phyloP scores from a whole-genome alignment of 78 protist species.

The Dictyostelium purpureum region DNA sequence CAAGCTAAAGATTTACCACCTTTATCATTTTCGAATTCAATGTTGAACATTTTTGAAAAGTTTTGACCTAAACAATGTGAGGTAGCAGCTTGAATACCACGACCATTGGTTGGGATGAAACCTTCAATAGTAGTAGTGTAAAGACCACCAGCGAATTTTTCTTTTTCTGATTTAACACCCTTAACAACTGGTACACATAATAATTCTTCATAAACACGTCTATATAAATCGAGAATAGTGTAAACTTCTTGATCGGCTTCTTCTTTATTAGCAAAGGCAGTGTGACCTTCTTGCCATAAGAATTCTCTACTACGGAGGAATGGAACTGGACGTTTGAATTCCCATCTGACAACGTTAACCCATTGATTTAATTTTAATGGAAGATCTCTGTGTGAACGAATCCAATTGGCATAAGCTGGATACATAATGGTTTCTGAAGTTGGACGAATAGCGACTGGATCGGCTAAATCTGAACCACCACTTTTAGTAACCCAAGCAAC shows the following conservation, averaged over 20 bases:
- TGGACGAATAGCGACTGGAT: constrained; percentile 98
- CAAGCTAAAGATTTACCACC: constrained; percentile 73
- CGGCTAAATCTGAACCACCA: constrained; percentile 89
- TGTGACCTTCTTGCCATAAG: constrained; percentile 99
- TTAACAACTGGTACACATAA: constrained; percentile 94
- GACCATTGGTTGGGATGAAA: constrained; percentile 95
- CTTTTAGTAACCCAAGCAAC: constrained; percentile 99
- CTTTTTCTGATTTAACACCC: constrained; percentile 94
- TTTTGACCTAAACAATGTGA: constrained; percentile 97
- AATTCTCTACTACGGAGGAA: constrained; percentile 98
- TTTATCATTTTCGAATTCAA: constrained; percentile 89
- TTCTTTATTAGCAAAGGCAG: constrained; percentile 91
- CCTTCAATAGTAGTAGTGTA: constrained; percentile 98
- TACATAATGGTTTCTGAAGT: constrained; percentile 99
- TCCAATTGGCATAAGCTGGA: constrained; percentile 95
- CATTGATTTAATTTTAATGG: constrained; percentile 97
- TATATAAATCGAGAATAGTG: constrained; percentile 93
- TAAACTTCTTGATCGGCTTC: constrained; percentile 94
- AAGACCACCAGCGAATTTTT: constrained; percentile 97
- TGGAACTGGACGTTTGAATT: constrained; percentile 98
- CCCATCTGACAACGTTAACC: constrained; percentile 99
- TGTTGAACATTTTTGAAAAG: constrained; percentile 97
- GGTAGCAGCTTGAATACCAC: constrained; percentile 97
- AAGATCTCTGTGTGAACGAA: constrained; percentile 97
- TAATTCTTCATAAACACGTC: constrained; percentile 92